phyloP scores from a whole-genome alignment of 2,329 filamentous ascomycete species.

The Fusarium sp. region DNA sequence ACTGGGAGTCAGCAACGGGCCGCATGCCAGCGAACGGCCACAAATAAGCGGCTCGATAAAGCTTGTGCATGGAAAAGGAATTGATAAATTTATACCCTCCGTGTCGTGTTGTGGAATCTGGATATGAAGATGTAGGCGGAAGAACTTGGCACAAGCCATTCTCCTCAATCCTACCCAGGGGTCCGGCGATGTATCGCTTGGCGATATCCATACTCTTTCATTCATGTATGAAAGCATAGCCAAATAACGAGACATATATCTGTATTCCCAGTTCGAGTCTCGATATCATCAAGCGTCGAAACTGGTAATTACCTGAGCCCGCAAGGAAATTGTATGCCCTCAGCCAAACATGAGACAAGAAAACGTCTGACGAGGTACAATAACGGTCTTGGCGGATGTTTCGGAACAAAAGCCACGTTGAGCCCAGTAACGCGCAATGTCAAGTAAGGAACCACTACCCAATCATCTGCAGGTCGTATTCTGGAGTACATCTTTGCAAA shows the following conservation, averaged over 20 bases:
- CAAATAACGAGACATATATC: background rate
- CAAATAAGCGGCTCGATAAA: conserved; percentile 6
- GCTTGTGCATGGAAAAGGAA: conserved; percentile 7
- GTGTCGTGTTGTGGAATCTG: background rate
- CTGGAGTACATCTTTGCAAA: background rate
- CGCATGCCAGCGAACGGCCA: conserved; percentile 28
- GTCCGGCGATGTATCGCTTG: background rate
- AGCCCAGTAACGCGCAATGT: conserved; percentile 2
- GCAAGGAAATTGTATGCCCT: background rate
- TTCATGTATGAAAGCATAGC: background rate
- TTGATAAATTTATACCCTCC: background rate
- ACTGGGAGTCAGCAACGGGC: conserved; percentile 19
- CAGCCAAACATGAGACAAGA: background rate
- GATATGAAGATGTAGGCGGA: background rate
- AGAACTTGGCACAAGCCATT: conserved; percentile 34
- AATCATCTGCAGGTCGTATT: background rate
- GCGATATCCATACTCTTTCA: background rate
- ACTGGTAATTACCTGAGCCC: too few relatives aligned
- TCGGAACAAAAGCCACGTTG: conserved; percentile 22
- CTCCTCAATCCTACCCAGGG: conserved; percentile 24
- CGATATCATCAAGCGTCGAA: background rate
- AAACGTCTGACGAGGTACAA: conserved; percentile 11
- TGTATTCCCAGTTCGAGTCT: background rate
- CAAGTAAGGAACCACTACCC: background rate
- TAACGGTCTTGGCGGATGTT: conserved; percentile 14